Evolutionary conservation across 148 eudicot species (phyloP), one percentile per base, ranked within the genome.

Genomic region (Rhododendron ferrugineum): DNA sequence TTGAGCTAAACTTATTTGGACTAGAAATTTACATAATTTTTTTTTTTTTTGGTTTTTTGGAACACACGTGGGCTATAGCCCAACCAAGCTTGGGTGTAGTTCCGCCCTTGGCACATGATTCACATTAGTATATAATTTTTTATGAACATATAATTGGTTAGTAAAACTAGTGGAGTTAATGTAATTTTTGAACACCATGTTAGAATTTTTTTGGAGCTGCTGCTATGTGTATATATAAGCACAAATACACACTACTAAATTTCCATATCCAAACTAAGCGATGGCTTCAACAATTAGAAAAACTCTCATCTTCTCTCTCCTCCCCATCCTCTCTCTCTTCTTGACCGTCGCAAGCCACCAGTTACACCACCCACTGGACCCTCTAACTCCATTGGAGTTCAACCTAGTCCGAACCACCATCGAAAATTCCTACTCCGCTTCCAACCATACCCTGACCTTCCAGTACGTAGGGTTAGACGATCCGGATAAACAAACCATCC

Each of bases 401-500:
- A 86, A 8, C 28, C 88, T 87, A 88, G 87, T 90, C 68, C 88
- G 78, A 82, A 34, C 84, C 74, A 73, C 88, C 15, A 78, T 93
- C 30, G 84, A 75, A 47, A 13, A 81, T 0, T 70, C 85, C 56
- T 52, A 32, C 80, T 32, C 76, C 23, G 23, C 37, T 26, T 84
- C 83, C 0, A 46, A 60, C 32, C 74, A 84, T 42, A 92, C 80
- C 36, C 78, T 91, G 3, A 87, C 86, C 76, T 89, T 89, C 81
- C 94, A 93, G 11, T 90, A 90, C 42, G 88, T 92, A 5, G 95
- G 91, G 86, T 72, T 92, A 37, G 87, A 89, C 28, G 94, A 92
- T 58, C 90, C 94, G 26, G 80, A 84, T 23, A 93, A 92, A 50
- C 62, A 85, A 81, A 60, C 44, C 1, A 50, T 80, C 13, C 82